Evolutionary conservation across 2,329 filamentous ascomycete genomes (phyloP).

Genomic region (Ophiostoma sp.): DNA sequence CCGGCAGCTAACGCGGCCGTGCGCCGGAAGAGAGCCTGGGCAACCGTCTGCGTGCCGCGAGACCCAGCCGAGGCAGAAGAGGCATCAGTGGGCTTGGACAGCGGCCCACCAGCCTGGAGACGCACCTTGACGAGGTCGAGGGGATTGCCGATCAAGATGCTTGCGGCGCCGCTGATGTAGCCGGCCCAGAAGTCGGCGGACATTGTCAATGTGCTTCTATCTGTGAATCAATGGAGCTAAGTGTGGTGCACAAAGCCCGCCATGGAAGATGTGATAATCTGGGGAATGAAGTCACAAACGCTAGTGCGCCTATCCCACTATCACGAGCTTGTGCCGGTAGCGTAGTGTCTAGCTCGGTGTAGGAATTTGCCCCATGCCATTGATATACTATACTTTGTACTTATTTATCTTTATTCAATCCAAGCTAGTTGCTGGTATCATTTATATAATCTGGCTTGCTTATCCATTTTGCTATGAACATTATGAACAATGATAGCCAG

Average conservation of each 20-base stretch:
- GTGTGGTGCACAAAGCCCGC: not conserved
- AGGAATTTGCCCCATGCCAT: not conserved
- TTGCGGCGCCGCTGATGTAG: slow-evolving; percentile 77
- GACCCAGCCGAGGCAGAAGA: slow-evolving; percentile 52
- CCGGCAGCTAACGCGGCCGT: slow-evolving; percentile 48
- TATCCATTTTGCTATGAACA: no score
- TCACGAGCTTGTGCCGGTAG: not conserved
- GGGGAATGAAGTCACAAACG: not conserved
- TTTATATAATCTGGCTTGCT: not conserved
- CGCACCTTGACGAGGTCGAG: slow-evolving; percentile 66
- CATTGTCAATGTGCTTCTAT: slow-evolving; percentile 43
- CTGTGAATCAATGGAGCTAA: no score
- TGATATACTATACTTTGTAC: not conserved
- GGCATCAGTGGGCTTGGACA: slow-evolving; percentile 44
- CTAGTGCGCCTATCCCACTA: not conserved
- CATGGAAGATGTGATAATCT: not conserved
- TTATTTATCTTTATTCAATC: not conserved
- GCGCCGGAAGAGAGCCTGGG: slow-evolving; percentile 16
- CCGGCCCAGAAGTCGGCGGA: slow-evolving; percentile 91
- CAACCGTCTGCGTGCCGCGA: slow-evolving; percentile 19
- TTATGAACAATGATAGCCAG: not conserved
- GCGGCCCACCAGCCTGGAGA: slow-evolving; percentile 58
- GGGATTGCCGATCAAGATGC: slow-evolving; percentile 85
- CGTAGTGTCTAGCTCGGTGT: not conserved
- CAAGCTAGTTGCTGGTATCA: not conserved